Base-by-base conservation (phyloP, 164 flowering plant genomes). In the Stephania japonica region DNA sequence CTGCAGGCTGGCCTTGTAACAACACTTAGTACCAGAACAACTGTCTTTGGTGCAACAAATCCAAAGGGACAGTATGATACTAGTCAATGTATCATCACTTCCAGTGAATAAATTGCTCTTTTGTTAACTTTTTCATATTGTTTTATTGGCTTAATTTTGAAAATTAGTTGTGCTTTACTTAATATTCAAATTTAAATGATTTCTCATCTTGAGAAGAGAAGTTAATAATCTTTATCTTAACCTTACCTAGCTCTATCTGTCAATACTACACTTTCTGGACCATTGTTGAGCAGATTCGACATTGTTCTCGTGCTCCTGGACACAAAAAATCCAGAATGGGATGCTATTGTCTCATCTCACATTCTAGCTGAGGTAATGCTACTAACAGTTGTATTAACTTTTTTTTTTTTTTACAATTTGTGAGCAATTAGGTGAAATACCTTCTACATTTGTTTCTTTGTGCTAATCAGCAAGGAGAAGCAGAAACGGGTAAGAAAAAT, bases 51-150 rank as follows among this genome's bases (percentile, higher is more conserved):
- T 42, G 99, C 98, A 76, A 95, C 99, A 78, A 95, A 95, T 81
- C 97, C 99, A 0, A 95, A 95, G 76, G 99, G 99, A 64, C 96
- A 93, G 50, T 95, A 91, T 81, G 99, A 95, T 82, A 97, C 97
- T 73, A 88, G 80, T 76, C 96, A 93, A 83, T 69, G 98, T 94
- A 94, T 86, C 87, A 94, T 86, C 87, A 18, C 42, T 74, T 79
- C 24, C 25, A 23, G 71, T 64, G 7, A 25, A 23, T 21, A 50
- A 16, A 56, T 7, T 76, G 3, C n/a, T 62, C 50, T 5, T 13
- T 10, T 26, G 44, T 42, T 53, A 53, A 24, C n/a, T 53, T 62
- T 47, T 62, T 23, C 49, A 62, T 68, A 32, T 68, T 12, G 43
- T n/a, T 10, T 2, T 61, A 59, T 53, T 10, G 1, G 61, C 61